Conservation (phyloP, 2,329 filamentous ascomycete species). For the Cladophialophora psammophila region DNA sequence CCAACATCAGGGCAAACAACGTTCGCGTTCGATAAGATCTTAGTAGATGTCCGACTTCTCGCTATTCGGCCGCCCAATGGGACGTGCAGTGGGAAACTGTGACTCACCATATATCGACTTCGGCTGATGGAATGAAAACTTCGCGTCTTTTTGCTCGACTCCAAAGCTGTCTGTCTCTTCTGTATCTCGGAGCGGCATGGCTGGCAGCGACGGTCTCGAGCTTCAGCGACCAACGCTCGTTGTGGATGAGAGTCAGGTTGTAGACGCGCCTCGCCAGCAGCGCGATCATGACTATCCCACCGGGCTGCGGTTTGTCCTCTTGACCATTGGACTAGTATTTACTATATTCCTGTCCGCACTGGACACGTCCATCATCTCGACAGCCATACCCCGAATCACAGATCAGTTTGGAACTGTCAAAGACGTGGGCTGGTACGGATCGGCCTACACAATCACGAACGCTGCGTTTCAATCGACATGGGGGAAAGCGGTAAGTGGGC, state of each 20-base stretch:
- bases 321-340: conserved; percentile 27
- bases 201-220: background rate
- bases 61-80: background rate
- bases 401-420: conserved; percentile 46
- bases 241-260: background rate
- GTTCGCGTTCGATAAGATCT: too few species aligned
- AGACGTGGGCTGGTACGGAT: conserved; percentile 50
- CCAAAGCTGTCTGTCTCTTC: background rate
- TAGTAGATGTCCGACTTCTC: background rate
- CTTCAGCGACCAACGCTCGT: background rate
- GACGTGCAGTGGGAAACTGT: background rate
- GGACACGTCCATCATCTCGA: conserved; percentile 43
- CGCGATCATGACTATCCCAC: conserved; percentile 25
- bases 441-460: conserved; percentile 55
- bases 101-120: background rate
- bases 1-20: too few species aligned
- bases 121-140: background rate
- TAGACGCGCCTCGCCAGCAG: background rate
- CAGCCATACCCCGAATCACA: conserved; percentile 45
- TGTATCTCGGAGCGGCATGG: background rate
- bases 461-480: conserved; percentile 60
- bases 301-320: conserved; percentile 21
- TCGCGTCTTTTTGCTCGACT: background rate
- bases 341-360: conserved; percentile 41
- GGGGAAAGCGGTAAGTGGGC: conserved; percentile 59